Evolutionary conservation across 495 filamentous ascomycete species (phyloP), one percentile per base, ranked within the genome.

Genomic region (Jackrogersella minutella): DNA sequence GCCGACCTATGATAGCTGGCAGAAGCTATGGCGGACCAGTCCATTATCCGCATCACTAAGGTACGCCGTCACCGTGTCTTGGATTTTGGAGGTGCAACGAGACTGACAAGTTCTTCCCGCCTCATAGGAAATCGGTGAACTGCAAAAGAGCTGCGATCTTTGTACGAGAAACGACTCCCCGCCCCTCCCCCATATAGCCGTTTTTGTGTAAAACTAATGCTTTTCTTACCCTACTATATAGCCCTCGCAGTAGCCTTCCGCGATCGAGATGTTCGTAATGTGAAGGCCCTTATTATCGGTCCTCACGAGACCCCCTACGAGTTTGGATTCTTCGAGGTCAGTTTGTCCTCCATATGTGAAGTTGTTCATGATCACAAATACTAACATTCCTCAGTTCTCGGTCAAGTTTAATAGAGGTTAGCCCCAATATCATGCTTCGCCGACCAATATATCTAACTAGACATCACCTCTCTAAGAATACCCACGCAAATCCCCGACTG

Each of bases 301-400:
- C 94, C 96, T 6, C 93, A 95, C 47, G 93, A 94, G 54, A 96
- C 95, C 0, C 93, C 95, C 0, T 99, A 99, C 75, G 93, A 97
- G 69, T 96, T 96, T 72, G 95, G 94, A 3, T 97, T 97, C 82
- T 99, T 97, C 71, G 91, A 97, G 86, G 92, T 94, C 46, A 40
- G 82, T 76, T 39, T 14, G 1, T 26, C 56, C 21, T 3, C 3
- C 17, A 17, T n/a, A 19, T 5, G 3, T 11, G 4, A 10, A 24
- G 3, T 19, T 5, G 24, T 56, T 9, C 6, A n/a, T 37, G 19
- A 1, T 40, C 26, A 14, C 34, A 28, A 34, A 59, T 53, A 62
- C 76, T 81, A 60, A 79, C 46, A 36, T 16, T 11, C 9, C 51
- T 28, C 60, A 91, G 88, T 91, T 91, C 68, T 66, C 79, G 0